Conservation (phyloP, 2,329 filamentous ascomycete species). For the Mollisia scopiformis region DNA sequence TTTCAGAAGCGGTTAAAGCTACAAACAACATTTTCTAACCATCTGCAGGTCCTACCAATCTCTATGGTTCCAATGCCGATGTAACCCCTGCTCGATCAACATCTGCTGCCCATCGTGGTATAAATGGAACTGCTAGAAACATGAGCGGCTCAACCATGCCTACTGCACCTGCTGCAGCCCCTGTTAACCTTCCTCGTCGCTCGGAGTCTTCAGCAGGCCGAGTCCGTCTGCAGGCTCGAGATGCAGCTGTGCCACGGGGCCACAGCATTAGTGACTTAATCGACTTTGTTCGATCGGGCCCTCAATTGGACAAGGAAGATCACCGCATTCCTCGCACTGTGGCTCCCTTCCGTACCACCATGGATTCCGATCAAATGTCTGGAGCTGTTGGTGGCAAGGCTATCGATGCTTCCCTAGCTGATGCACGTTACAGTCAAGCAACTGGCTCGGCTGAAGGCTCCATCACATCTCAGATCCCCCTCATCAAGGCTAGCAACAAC, state of each 20-base stretch:
- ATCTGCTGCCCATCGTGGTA: conserved; percentile 34
- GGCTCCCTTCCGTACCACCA: conserved; percentile 81
- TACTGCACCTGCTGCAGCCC: conserved; percentile 16
- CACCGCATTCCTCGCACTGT: conserved; percentile 81
- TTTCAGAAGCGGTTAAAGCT: neutral
- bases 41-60: conserved; percentile 55
- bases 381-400: conserved; percentile 57
- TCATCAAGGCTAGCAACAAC: conserved; percentile 52
- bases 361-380: conserved; percentile 80
- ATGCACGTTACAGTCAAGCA: conserved; percentile 53
- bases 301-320: conserved; percentile 55
- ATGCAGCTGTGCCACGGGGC: conserved; percentile 63
- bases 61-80: conserved; percentile 36
- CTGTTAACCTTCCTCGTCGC: conserved; percentile 30
- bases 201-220: conserved; percentile 44
- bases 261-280: conserved; percentile 85
- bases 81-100: conserved; percentile 28
- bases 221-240: conserved; percentile 69
- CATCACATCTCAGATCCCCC: conserved; percentile 72
- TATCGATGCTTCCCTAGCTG: conserved; percentile 59
- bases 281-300: conserved; percentile 90
- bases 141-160: conserved; percentile 24
- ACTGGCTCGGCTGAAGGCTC: conserved; percentile 45
- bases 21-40: neutral
- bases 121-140: conserved; percentile 34